Evolutionary conservation across 495 filamentous ascomycete species (phyloP), one percentile per base, ranked within the genome.

Genomic region (Ramalina intermedia): DNA sequence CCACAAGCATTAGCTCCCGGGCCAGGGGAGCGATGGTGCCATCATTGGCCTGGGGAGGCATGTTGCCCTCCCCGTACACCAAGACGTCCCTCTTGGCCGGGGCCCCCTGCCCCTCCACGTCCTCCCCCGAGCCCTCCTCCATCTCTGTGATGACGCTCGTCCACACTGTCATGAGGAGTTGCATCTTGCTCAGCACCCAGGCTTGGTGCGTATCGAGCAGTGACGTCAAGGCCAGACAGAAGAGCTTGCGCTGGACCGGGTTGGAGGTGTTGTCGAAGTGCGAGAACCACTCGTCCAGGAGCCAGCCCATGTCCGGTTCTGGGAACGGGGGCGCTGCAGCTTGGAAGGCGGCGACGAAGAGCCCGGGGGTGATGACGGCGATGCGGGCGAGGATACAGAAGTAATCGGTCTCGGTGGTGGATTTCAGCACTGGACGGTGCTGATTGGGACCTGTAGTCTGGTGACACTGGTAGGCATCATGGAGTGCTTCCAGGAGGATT

Each of bases 221-320:
- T 53, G 85, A 79, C 8, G 91, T 94, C 18, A 96, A 72, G 6
- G 78, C 90, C 3, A 98, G 73, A 41, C 75, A 79, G 53, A 81
- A 84, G 11, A 96, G 71, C 64, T 98, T 98, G 64, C 84, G 78
- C 38, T 80, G 73, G 29, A 73, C 78, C 4, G 76, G 68, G 61
- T 87, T 79, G 37, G 75, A 79, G 62, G 93, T 87, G 60, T 76
- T 81, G 57, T 91, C 85, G 56, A 93, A 85, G 55, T 89, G 82
- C 35, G 66, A 63, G 66, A 96, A 94, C 91, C 91, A 98, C 62
- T 93, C 87, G 1, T 73, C 69, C 37, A 86, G 63, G 26, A 96
- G 69, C 88, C 87, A 94, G 16, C 66, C 61, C 38, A 81, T 64
- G 52, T 72, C 74, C 23, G 73, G 67, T 35, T 80, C 72, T 3